Base-by-base conservation (phyloP, 2,329 filamentous ascomycete species). In the Xylariales sp. region DNA sequence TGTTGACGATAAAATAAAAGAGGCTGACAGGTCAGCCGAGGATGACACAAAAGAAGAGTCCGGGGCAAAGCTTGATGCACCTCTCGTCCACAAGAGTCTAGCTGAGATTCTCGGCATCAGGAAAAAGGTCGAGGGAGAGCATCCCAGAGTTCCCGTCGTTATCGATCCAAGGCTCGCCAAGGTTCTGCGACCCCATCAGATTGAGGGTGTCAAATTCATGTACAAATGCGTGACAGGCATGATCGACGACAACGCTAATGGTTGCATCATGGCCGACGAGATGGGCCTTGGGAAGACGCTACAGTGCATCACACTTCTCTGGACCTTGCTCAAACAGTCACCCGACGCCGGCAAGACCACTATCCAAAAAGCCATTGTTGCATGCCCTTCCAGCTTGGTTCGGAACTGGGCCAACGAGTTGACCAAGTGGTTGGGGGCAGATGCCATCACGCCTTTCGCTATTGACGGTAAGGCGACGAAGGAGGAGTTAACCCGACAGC, bases 261-360 rank as follows among this genome's bases (percentile, higher is more conserved):
- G 96, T 1, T 99, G 96, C 81, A 99, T 99, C 78, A 99, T 99
- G 96, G 96, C 96, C 61, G 96, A 99, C 78, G 96, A 97, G 78
- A 99, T 99, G 96, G 96, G 96, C 74, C 83, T 99, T 36, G 96
- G 96, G 64, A 99, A 99, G 82, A 99, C 96, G 18, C 82, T 99
- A 50, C 96, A 99, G 83, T 99, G 96, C 80, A 99, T 99, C 75
- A 89, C 96, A 0, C 86, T 99, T 57, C 91, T 99, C 85, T 99
- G 96, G 96, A 99, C 96, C 1, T 82, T 99, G 1, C 83, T 99
- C 16, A 98, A 97, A 79, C 96, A 99, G 77, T 97, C 94, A 0
- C 93, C 96, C 0, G 93, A 97, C 48, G 93, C 95, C n/a, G 96
- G 96, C 23, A 97, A 94, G 78, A 81, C 92, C 0, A 97, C 93